A percentile compares a stretch with the other conserved stretches of the same genome.
phyloP scores from a whole-genome alignment of 805 yeast species.

The Wickerhamomyces sydowiorum region DNA sequence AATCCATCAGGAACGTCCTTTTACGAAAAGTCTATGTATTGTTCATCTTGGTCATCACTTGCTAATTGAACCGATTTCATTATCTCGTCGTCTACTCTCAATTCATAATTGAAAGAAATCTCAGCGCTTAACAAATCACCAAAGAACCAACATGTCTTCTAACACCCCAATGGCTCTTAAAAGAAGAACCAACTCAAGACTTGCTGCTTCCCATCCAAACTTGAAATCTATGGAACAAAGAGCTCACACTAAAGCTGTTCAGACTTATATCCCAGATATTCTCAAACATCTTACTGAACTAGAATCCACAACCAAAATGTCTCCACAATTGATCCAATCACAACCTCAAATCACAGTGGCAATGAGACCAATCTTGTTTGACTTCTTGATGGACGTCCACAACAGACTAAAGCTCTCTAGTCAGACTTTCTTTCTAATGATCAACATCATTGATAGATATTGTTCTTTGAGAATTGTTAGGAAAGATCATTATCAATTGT shows the following conservation, averaged over 20 bases:
- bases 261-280: slow-evolving; percentile 40
- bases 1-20: too few species aligned
- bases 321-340: slow-evolving; percentile 25
- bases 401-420: slow-evolving; percentile 56
- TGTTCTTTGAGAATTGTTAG: slow-evolving; percentile 76
- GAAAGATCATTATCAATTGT: slow-evolving; percentile 77
- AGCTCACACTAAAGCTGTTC: slow-evolving; percentile 36
- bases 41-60: too few species aligned
- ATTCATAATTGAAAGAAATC: too few species aligned
- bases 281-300: slow-evolving; percentile 28
- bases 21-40: too few species aligned
- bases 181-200: slow-evolving; percentile 19
- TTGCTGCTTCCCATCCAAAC: slow-evolving; percentile 31
- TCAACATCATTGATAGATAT: slow-evolving; percentile 78
- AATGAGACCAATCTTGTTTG: slow-evolving; percentile 76
- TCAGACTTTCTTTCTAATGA: slow-evolving; percentile 60
- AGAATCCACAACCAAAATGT: slow-evolving; percentile 25
- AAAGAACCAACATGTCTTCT: neutral
- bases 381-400: slow-evolving; percentile 71
- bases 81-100: too few species aligned
- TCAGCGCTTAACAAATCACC: neutral
- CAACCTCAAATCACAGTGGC: slow-evolving; percentile 36
- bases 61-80: too few species aligned
- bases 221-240: slow-evolving; percentile 42
- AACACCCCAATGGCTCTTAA: slow-evolving; percentile 18